Percentiles rank a stretch among this genome's conserved stretches.
These are phyloP conservation scores for Phytopythium mirpurense DNA, from an alignment of 352 stramenopile species.

Conservation along the genomic window DNA sequence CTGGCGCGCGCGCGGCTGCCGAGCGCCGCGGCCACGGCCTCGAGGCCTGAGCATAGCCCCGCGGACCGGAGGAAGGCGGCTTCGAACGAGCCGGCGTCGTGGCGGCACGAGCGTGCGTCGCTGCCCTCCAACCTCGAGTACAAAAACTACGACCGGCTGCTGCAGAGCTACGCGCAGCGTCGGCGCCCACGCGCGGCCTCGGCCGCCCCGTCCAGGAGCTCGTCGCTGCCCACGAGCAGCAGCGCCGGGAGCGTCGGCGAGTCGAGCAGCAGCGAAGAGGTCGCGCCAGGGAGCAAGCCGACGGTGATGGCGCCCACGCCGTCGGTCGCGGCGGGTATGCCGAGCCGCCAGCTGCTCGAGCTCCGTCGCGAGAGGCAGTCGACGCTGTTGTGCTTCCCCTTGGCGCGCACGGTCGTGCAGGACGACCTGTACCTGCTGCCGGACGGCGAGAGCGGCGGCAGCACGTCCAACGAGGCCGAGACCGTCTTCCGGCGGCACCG, in stretches of 20 bases:
- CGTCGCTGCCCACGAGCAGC: not conserved
- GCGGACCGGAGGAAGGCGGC: not conserved
- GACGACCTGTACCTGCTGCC: constrained; percentile 4
- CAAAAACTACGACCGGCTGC: constrained; percentile 7
- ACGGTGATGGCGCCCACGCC: too few relatives aligned
- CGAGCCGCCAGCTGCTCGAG: not conserved
- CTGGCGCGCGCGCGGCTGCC: constrained; percentile 19
- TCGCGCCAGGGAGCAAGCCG: too few relatives aligned
- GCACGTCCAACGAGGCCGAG: not conserved
- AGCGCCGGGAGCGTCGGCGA: not conserved
- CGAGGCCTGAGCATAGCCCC: not conserved
- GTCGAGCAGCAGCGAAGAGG: not conserved
- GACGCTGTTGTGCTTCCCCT: constrained; percentile 3
- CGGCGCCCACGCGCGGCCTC: not conserved
- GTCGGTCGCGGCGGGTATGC: not conserved
- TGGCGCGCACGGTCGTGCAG: constrained; percentile 3
- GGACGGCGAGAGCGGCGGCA: not conserved
- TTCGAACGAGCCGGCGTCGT: not conserved
- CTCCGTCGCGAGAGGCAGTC: not conserved
- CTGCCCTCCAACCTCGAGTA: not conserved
- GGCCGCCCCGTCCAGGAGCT: not conserved
- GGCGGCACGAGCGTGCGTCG: not conserved
- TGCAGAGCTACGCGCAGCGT: not conserved
- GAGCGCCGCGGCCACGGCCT: not conserved
- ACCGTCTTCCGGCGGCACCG: not conserved